Evolutionary conservation across 495 filamentous ascomycete species (phyloP).

Genomic region (Chaetomium tenue): DNA sequence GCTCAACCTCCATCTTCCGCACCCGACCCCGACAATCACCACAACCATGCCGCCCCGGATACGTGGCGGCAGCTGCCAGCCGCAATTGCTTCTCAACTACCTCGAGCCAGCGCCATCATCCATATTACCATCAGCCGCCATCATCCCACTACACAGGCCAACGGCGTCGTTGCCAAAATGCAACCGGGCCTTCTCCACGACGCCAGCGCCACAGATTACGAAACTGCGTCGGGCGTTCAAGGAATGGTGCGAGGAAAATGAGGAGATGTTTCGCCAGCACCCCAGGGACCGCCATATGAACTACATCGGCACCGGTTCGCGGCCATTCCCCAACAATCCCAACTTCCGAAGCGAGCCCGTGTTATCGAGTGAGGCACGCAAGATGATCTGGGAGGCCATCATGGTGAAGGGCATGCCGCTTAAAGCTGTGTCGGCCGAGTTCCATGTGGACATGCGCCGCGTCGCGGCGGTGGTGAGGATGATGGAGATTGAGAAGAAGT

Average conservation of each 20-base stretch:
- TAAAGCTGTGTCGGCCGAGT: conserved; percentile 71
- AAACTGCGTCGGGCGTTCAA: conserved; percentile 25
- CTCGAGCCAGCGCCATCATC: conserved; percentile 19
- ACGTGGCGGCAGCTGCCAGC: conserved; percentile 27
- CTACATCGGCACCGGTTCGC: conserved; percentile 19
- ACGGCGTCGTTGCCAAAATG: conserved; percentile 15
- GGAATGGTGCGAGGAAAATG: conserved; percentile 19
- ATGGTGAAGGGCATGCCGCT: conserved; percentile 64
- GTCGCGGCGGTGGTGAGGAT: conserved; percentile 86
- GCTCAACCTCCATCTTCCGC: conserved; percentile 14
- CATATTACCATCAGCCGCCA: neutral
- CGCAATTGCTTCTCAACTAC: conserved; percentile 28
- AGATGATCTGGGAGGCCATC: conserved; percentile 70
- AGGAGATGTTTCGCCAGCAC: conserved; percentile 12
- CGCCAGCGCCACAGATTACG: conserved; percentile 22
- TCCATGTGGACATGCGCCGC: conserved; percentile 78
- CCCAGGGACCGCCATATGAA: conserved; percentile 6
- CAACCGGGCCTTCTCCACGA: conserved; percentile 30
- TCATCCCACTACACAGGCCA: conserved; percentile 9
- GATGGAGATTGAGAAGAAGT: conserved; percentile 81
- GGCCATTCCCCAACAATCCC: conserved; percentile 75
- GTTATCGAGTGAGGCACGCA: conserved; percentile 70
- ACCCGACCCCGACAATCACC: conserved; percentile 15
- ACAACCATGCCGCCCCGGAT: conserved; percentile 36
- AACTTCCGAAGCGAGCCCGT: conserved; percentile 69